Base-by-base conservation (phyloP, 441 rosid genomes). In the Adansonia gregorii region DNA sequence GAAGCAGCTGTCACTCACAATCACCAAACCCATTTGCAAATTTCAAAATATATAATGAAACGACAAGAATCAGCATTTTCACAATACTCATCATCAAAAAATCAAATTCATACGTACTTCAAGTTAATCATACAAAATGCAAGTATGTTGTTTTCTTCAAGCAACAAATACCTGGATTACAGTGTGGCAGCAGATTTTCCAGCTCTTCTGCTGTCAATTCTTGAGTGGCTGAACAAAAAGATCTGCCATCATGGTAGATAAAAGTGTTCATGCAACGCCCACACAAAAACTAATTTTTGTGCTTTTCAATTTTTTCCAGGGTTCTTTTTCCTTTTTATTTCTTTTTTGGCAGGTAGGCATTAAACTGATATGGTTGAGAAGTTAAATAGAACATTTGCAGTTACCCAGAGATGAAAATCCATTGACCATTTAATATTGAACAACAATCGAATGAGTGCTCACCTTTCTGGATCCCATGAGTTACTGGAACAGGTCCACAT, bases 401-500 rank as follows among this genome's bases (percentile, higher is more conserved):
- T 46, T 1, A 5, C 9, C 17, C 8, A 67, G 39, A 22, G 49
- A 5, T 49, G n/a, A 48, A 48, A 69, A 49, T 22, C 58, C 7
- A 56, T 35, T 0, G 19, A 48, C 58, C 7, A 3, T 41, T 31
- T 22, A 22, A 77, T 19, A 75, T 17, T 48, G 58, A 31, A 51
- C 49, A 56, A 59, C 20, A 49, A 19, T 41, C 15, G 63, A 76
- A 19, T 73, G 72, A 71, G 14, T 72, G 59, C 70, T 24, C 84
- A 91, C 97, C 93, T 93, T 83, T 90, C 91, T 75, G 82, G 87
- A 82, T 93, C 94, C 95, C 94, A 91, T 20, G 84, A 65, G 77
- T 91, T 93, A 41, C 79, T 74, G 43, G 89, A 79, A 81, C 97
- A 93, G 14, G 90, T 90, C 97, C 97, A 93, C 73, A 81, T 91